A percentile compares a stretch with the other conserved stretches of the same genome.
Conservation (phyloP, 1,139 yeast genomes). For the Taphrina wiesneri region DNA sequence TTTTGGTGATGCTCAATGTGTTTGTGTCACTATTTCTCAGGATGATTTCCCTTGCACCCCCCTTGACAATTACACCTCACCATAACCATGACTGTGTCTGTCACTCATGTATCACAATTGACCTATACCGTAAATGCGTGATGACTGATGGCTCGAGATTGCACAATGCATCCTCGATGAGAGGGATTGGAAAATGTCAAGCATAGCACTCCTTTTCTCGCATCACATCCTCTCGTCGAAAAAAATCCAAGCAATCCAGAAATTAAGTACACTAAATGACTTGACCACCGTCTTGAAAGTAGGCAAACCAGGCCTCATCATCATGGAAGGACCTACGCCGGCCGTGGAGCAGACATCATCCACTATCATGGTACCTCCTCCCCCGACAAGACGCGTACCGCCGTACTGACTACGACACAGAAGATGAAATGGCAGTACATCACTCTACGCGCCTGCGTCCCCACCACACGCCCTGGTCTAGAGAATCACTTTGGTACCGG, state of each 20-base stretch:
- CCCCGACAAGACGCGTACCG: too few species aligned
- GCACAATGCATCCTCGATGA: neutral
- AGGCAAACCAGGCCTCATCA: conserved; percentile 12
- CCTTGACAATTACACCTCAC: too few species aligned
- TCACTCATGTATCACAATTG: neutral
- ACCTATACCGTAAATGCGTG: too few species aligned
- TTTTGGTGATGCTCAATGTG: too few species aligned
- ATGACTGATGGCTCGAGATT: neutral
- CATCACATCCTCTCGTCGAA: conserved; percentile 15
- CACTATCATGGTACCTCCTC: neutral
- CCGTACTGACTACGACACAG: too few species aligned
- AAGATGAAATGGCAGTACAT: conserved; percentile 20
- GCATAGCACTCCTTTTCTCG: neutral
- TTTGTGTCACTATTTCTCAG: too few species aligned
- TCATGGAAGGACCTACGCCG: neutral
- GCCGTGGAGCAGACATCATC: neutral
- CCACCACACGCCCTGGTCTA: neutral
- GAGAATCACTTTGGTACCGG: neutral
- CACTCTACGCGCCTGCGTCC: neutral
- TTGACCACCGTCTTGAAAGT: neutral
- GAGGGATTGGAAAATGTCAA: neutral
- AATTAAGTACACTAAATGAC: neutral
- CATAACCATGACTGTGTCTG: neutral
- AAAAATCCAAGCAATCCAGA: neutral
- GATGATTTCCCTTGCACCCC: too few species aligned